Conservation (phyloP, 2,329 filamentous ascomycete genomes). For the Fusarium bulbicola region DNA sequence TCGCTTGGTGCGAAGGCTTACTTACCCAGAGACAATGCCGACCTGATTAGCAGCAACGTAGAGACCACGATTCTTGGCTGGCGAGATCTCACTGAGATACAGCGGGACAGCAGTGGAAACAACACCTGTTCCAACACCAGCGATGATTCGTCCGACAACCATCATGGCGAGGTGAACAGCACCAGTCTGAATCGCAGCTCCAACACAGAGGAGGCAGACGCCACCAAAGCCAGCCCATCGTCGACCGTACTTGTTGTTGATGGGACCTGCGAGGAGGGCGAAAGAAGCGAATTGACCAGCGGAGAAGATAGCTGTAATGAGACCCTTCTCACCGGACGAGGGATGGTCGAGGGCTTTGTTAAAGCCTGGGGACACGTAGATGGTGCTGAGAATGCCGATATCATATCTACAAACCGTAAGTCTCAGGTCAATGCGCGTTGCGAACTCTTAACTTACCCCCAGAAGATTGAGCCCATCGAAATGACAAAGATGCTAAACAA, state of each 20-base stretch:
- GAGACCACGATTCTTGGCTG: constrained; percentile 8
- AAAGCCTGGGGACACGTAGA: constrained; percentile 14
- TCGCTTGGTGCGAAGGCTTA: fast-evolving
- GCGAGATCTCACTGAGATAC: constrained; percentile 14
- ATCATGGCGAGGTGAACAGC: constrained; percentile 21
- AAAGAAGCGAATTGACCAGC: constrained; percentile 10
- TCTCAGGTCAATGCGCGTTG: fast-evolving
- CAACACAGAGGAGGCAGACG: constrained; percentile 3
- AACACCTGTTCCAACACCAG: constrained; percentile 9
- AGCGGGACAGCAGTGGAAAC: constrained; percentile 12
- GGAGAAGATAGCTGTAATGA: constrained; percentile 14
- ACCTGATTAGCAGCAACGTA: constrained; percentile 20
- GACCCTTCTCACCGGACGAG: constrained; percentile 8
- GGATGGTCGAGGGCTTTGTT: constrained; percentile 7
- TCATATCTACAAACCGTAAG: not conserved
- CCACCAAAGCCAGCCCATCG: constrained; percentile 4
- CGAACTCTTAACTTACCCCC: not conserved
- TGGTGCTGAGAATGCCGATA: constrained; percentile 15
- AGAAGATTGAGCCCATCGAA: constrained; percentile 18
- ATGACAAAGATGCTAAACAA: constrained; percentile 15
- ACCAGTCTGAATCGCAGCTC: constrained; percentile 18
- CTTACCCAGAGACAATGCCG: constrained; percentile 17
- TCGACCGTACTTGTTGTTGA: constrained; percentile 10
- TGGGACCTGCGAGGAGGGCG: constrained; percentile 2
- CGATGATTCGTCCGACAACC: constrained; percentile 9